Evolutionary conservation across 306 rosid species (phyloP).

Genomic region (Prunus persica): Prunus_persica_NCBIv2 NC_034010.1:20235001-20235500

Average conservation of each 20-base stretch:
- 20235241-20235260: not conserved
- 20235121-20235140: not conserved
- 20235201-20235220: not conserved
- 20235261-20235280: not conserved
- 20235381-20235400: not conserved
- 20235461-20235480: too few species aligned
- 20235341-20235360: not conserved
- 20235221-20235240: not conserved
- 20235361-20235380: not conserved
- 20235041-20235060: too few species aligned
- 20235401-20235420: not conserved
- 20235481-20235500: conserved; percentile 28
- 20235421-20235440: not conserved
- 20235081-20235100: not conserved
- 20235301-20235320: not conserved
- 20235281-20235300: not conserved
- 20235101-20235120: not conserved
- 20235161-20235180: not conserved
- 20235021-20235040: too few species aligned
- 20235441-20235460: too few species aligned
- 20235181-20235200: not conserved
- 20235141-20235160: not conserved
- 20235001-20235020: too few species aligned
- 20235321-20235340: not conserved
- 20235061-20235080: not conserved